Percentiles rank a stretch among this genome's conserved stretches.
These are phyloP conservation scores for Zalaria sp. DNA, from an alignment of 2,329 filamentous ascomycete species.

Conservation along the genomic window DNA sequence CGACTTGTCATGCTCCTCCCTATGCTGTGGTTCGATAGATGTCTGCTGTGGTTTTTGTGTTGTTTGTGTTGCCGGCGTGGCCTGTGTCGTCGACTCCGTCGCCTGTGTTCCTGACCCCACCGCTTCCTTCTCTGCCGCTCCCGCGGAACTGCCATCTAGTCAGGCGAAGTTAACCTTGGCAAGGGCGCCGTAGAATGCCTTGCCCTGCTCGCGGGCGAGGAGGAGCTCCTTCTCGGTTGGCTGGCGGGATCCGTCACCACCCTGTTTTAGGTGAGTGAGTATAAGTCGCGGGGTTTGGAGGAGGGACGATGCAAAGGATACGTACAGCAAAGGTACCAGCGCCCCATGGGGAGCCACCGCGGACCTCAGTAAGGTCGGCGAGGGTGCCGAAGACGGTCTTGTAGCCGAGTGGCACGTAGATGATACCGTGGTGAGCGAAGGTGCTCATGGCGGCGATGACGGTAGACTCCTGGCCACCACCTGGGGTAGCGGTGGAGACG, in stretches of 20 bases:
- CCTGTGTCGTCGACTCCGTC: slow-evolving; percentile 1
- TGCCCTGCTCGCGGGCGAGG: slow-evolving; percentile 70
- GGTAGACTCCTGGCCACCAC: slow-evolving; percentile 90
- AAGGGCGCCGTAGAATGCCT: slow-evolving; percentile 66
- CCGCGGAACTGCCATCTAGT: slow-evolving; percentile 52
- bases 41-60: slow-evolving; percentile 15
- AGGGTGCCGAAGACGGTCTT: slow-evolving; percentile 60
- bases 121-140: slow-evolving; percentile 12
- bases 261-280: slow-evolving; percentile 19
- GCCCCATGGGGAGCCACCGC: slow-evolving; percentile 83
- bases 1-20: slow-evolving; percentile 38
- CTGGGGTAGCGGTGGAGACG: slow-evolving; percentile 68
- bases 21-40: slow-evolving; percentile 15
- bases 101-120: slow-evolving; percentile 10
- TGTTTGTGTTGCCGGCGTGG: slow-evolving; percentile 14
- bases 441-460: slow-evolving; percentile 71
- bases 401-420: slow-evolving; percentile 93
- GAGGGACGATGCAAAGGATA: slow-evolving; percentile 3
- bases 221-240: slow-evolving; percentile 62
- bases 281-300: neutral
- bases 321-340: slow-evolving; percentile 72
- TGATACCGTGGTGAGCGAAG: slow-evolving; percentile 81
- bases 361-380: slow-evolving; percentile 60
- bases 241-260: slow-evolving; percentile 67
- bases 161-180: slow-evolving; percentile 58